These are phyloP conservation scores for Podospora pseudocomata DNA, from an alignment of 495 filamentous ascomycete genomes.

Conservation along the genomic window DNA sequence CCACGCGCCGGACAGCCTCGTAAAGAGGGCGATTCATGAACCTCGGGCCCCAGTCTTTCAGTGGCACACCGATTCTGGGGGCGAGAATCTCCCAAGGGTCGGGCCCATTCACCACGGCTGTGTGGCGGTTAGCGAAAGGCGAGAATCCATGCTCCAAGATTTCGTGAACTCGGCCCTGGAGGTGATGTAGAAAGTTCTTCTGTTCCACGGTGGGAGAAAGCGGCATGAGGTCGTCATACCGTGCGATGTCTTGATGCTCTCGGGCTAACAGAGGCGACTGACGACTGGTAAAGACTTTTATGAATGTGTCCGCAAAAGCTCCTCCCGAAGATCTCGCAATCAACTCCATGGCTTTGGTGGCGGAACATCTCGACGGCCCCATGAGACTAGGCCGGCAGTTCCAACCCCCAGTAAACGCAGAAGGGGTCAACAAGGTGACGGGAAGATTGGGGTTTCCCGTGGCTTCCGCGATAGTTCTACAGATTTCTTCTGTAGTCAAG, in stretches of 20 bases:
- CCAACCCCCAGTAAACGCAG: conserved; percentile 31
- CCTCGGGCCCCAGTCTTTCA: conserved; percentile 25
- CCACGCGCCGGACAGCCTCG: conserved; percentile 14
- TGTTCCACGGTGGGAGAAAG: conserved; percentile 19
- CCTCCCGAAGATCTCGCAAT: conserved; percentile 25
- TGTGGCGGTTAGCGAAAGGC: conserved; percentile 13
- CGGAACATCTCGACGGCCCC: background rate
- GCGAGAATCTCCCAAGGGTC: conserved; percentile 19
- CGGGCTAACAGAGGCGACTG: conserved; percentile 27
- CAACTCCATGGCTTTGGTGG: conserved; percentile 8
- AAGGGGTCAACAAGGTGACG: conserved; percentile 23
- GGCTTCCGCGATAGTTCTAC: conserved; percentile 17
- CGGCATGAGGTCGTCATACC: conserved; percentile 29
- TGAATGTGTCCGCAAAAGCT: conserved; percentile 23
- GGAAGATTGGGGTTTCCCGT: conserved; percentile 21
- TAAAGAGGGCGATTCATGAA: conserved; percentile 13
- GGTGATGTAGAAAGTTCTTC: conserved; percentile 15
- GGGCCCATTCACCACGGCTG: background rate
- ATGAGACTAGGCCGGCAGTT: conserved; percentile 24
- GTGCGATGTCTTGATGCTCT: conserved; percentile 17
- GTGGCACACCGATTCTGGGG: conserved; percentile 17
- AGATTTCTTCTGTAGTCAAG: conserved; percentile 17
- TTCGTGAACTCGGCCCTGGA: conserved; percentile 27
- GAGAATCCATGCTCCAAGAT: conserved; percentile 19
- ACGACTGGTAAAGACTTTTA: conserved; percentile 20